Percentiles rank a stretch among this genome's conserved stretches.
These are phyloP conservation scores for Ceratocystis eucalypticola DNA, from an alignment of 2,329 filamentous ascomycete species.

Conservation along the genomic window DNA sequence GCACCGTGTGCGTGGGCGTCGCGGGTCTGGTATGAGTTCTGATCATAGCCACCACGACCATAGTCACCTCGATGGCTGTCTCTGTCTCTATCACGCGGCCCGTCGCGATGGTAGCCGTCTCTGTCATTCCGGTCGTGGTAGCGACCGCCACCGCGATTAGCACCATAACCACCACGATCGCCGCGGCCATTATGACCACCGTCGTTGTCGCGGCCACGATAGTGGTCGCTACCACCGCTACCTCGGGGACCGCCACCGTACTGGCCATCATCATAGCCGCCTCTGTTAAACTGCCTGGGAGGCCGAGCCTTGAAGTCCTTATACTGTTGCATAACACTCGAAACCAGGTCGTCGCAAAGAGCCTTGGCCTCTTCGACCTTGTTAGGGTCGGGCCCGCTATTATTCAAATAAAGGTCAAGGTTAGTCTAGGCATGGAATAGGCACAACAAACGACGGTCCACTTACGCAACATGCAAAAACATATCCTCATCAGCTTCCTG, in stretches of 20 bases:
- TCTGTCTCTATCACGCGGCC: slow-evolving; percentile 23
- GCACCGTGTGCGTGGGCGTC: not conserved
- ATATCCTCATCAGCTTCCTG: slow-evolving; percentile 89
- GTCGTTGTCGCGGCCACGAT: slow-evolving; percentile 23
- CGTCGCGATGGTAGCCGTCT: slow-evolving; percentile 15
- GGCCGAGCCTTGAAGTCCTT: slow-evolving; percentile 79
- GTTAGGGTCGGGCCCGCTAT: slow-evolving; percentile 68
- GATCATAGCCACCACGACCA: slow-evolving; percentile 24
- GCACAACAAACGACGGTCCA: slow-evolving; percentile 21
- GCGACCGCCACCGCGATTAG: slow-evolving; percentile 19
- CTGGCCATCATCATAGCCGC: slow-evolving; percentile 28
- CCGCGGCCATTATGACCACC: slow-evolving; percentile 6
- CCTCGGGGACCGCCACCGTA: slow-evolving; percentile 28
- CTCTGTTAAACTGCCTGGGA: slow-evolving; percentile 48
- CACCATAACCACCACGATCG: slow-evolving; percentile 23
- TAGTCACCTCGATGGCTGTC: slow-evolving; percentile 22
- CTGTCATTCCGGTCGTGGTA: slow-evolving; percentile 21
- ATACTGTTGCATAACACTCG: slow-evolving; percentile 78
- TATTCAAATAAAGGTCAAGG: slow-evolving; percentile 10
- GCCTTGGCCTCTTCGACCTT: slow-evolving; percentile 81
- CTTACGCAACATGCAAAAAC: slow-evolving; percentile 90
- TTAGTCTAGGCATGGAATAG: slow-evolving; percentile 25
- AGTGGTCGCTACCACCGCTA: slow-evolving; percentile 25
- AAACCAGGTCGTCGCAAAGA: slow-evolving; percentile 75
- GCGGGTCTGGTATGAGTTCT: slow-evolving; percentile 21